Evolutionary conservation across 2,329 filamentous ascomycete genomes (phyloP).

Genomic region (Calonectria hawksworthii): DNA sequence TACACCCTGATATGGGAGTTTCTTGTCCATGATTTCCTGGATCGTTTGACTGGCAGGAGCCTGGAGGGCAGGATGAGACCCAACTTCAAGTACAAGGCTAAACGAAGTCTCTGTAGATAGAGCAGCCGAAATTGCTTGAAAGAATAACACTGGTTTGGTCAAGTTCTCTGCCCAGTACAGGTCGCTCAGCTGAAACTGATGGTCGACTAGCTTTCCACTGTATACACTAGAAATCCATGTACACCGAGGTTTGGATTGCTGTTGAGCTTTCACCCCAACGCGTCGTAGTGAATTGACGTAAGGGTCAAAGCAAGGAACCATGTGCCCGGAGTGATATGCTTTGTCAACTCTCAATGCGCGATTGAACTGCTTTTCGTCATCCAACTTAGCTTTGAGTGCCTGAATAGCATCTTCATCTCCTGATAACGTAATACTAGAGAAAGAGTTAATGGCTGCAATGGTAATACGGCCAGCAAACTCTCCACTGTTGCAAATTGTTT

Average conservation of each 20-base stretch:
- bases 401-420: constrained; percentile 43
- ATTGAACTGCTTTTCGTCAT: constrained; percentile 30
- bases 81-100: constrained; percentile 53
- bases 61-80: constrained; percentile 62
- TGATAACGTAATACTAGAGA: constrained; percentile 44
- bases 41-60: constrained; percentile 51
- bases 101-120: background rate
- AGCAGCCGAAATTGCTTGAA: constrained; percentile 26
- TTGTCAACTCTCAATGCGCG: constrained; percentile 57
- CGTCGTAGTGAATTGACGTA: constrained; percentile 26
- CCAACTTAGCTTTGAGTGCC: background rate
- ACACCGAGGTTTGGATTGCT: background rate
- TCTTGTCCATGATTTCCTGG: constrained; percentile 53
- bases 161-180: constrained; percentile 45
- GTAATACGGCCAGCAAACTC: constrained; percentile 36
- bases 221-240: constrained; percentile 38
- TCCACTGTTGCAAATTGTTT: background rate
- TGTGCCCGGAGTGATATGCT: constrained; percentile 65
- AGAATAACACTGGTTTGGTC: constrained; percentile 41
- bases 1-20: constrained; percentile 11
- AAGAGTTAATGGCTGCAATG: constrained; percentile 45
- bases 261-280: background rate
- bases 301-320: constrained; percentile 47
- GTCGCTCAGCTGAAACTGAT: background rate
- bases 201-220: constrained; percentile 34